A percentile compares a stretch with the other conserved stretches of the same genome.
Conservation (phyloP, 169 alveolate species). For the Amoebophrya sp. region DNA sequence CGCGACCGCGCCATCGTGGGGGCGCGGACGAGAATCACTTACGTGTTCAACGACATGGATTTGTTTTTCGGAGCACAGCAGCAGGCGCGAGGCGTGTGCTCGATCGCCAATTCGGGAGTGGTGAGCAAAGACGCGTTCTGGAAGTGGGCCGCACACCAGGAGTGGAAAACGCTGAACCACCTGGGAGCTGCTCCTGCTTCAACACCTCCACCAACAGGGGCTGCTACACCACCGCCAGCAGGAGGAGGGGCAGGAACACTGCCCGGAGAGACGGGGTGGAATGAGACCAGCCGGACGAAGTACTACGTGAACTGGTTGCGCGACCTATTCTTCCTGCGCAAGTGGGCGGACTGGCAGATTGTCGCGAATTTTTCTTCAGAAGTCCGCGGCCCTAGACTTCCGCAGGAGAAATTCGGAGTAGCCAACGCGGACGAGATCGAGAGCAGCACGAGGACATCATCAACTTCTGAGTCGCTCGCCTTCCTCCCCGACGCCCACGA, state of each 20-base stretch:
- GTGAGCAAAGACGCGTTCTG: background rate
- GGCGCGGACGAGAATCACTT: background rate
- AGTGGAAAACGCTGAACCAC: background rate
- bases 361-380: too few species aligned
- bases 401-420: too few species aligned
- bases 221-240: background rate
- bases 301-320: background rate
- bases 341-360: background rate
- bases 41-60: background rate
- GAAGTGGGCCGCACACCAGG: background rate
- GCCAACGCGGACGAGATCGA: too few species aligned
- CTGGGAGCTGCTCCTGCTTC: background rate
- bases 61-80: background rate
- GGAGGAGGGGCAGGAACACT: background rate
- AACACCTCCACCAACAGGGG: background rate
- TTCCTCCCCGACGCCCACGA: too few species aligned
- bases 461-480: too few species aligned
- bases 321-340: background rate
- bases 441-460: too few species aligned
- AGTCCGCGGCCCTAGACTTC: too few species aligned
- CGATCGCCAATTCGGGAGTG: background rate
- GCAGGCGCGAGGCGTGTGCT: background rate
- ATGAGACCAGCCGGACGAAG: background rate
- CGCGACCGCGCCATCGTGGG: background rate
- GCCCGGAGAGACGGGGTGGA: background rate